phyloP scores from a whole-genome alignment of 768 basidiomycete genomes.

The Tylopilus subfusipes region DNA sequence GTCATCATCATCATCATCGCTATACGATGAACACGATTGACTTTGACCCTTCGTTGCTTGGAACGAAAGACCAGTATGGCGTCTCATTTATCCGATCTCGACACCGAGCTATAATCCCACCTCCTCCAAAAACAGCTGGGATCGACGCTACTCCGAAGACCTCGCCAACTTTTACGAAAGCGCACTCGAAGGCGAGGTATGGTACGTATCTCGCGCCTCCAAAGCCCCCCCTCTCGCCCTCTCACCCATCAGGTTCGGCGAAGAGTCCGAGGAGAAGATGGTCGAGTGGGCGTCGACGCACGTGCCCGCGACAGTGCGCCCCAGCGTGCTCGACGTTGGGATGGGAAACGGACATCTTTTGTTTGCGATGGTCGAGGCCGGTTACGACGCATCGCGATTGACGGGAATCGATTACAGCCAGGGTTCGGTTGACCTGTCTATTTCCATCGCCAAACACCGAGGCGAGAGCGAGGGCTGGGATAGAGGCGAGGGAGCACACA shows the following conservation, averaged over 20 bases:
- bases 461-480: constrained; percentile 5
- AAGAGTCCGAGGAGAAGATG: constrained; percentile 75
- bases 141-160: constrained; percentile 68
- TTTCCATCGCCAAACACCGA: constrained; percentile 48
- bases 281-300: constrained; percentile 56
- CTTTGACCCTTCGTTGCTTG: constrained; percentile 68
- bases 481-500: not conserved
- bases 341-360: constrained; percentile 77
- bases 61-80: constrained; percentile 74
- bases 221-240: not conserved
- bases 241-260: constrained; percentile 65
- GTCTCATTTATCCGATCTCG: not conserved
- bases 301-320: too few species aligned
- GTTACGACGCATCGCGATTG: constrained; percentile 51
- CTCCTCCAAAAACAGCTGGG: constrained; percentile 54
- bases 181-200: constrained; percentile 83
- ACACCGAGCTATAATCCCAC: not conserved
- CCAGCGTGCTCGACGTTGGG: constrained; percentile 65
- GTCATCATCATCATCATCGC: not conserved
- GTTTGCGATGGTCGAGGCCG: constrained; percentile 65
- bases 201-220: constrained; percentile 41
- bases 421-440: constrained; percentile 64
- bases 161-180: constrained; percentile 69
- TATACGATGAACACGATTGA: constrained; percentile 37
- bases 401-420: constrained; percentile 76